Conservation (phyloP, 2,329 filamentous ascomycete genomes). For the Pyricularia sp. region DNA sequence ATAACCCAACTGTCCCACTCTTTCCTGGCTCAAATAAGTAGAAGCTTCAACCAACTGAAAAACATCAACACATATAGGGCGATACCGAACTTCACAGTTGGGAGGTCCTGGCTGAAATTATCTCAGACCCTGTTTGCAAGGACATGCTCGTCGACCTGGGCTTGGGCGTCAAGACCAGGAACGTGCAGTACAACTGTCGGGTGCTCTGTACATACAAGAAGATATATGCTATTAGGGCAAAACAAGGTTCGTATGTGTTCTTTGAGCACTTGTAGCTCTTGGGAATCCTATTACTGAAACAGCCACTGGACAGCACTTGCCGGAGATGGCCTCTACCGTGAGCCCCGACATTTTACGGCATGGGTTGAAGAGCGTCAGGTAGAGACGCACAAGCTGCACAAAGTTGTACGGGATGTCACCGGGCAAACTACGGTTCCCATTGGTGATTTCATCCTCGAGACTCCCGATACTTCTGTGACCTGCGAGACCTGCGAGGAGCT, state of each 20-base stretch:
- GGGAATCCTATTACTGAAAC: background rate
- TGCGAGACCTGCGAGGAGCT: constrained; percentile 28
- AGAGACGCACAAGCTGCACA: constrained; percentile 24
- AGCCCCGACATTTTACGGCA: constrained; percentile 26
- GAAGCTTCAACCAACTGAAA: background rate
- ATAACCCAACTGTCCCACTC: background rate
- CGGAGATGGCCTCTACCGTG: constrained; percentile 25
- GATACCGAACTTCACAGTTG: constrained; percentile 12
- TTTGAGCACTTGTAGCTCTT: background rate
- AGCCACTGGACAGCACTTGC: constrained; percentile 15
- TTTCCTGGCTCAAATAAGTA: background rate
- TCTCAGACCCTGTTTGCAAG: constrained; percentile 10
- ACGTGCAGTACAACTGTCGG: constrained; percentile 24
- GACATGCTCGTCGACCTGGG: constrained; percentile 12
- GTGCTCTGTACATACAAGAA: constrained; percentile 19
- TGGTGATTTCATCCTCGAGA: constrained; percentile 25
- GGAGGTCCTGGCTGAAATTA: constrained; percentile 12
- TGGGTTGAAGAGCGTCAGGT: constrained; percentile 22
- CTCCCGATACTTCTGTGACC: constrained; percentile 24
- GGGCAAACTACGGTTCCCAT: constrained; percentile 23
- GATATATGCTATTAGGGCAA: constrained; percentile 13
- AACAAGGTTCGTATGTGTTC: constrained; percentile 10
- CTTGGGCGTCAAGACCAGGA: constrained; percentile 16
- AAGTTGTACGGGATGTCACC: constrained; percentile 16
- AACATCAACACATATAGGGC: background rate